phyloP scores from a whole-genome alignment of 2,329 filamentous ascomycete species.

The Alternaria angustiovoidea region DNA sequence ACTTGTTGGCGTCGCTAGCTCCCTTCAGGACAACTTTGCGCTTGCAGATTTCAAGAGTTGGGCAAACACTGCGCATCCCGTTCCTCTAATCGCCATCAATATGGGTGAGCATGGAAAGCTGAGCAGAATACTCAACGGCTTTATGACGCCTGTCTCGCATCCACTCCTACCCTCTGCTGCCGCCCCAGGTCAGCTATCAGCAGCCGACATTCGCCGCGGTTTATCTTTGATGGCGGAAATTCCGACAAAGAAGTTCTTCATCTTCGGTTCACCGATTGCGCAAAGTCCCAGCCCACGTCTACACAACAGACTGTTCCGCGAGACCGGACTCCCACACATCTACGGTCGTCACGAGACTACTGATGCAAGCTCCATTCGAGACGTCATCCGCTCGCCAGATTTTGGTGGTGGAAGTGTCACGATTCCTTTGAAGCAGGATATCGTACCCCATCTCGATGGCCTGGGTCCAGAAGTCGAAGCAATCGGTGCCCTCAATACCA shows the following conservation, averaged over 20 bases:
- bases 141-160: slow-evolving; percentile 95
- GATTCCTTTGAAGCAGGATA: slow-evolving; percentile 90
- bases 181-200: slow-evolving; percentile 91
- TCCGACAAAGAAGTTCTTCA: slow-evolving; percentile 76
- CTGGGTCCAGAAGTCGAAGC: slow-evolving; percentile 78
- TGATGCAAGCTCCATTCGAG: slow-evolving; percentile 64
- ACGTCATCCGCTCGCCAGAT: slow-evolving; percentile 71
- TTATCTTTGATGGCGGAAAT: slow-evolving; percentile 82
- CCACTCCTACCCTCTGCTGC: slow-evolving; percentile 89
- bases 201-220: slow-evolving; percentile 82
- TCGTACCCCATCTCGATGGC: slow-evolving; percentile 81
- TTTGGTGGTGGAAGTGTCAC: slow-evolving; percentile 97
- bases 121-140: slow-evolving; percentile 87
- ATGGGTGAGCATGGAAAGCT: slow-evolving; percentile 90
- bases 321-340: slow-evolving; percentile 81
- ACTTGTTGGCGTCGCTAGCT: slow-evolving; percentile 81
- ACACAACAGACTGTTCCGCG: slow-evolving; percentile 83
- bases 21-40: slow-evolving; percentile 84
- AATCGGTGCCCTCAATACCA: slow-evolving; percentile 95
- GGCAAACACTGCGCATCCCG: slow-evolving; percentile 75
- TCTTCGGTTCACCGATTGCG: slow-evolving; percentile 86
- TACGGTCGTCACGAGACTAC: slow-evolving; percentile 82
- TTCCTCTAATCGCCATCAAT: slow-evolving; percentile 93
- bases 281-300: slow-evolving; percentile 86
- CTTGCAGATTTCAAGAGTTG: slow-evolving; percentile 81